phyloP scores from a whole-genome alignment of 2,329 filamentous ascomycete species.

The Lithohypha guttulata region DNA sequence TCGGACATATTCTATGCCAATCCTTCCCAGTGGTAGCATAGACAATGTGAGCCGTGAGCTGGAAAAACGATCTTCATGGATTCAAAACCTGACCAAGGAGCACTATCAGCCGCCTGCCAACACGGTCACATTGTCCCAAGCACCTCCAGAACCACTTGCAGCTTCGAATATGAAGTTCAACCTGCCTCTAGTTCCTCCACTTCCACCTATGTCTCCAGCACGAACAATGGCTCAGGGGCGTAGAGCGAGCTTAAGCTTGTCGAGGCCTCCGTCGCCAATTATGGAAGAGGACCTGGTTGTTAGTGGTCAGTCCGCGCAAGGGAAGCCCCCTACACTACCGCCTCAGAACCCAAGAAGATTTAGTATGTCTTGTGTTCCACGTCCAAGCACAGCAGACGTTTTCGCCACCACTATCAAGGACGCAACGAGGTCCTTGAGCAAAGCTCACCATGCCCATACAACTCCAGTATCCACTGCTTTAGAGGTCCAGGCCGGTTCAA shows the following conservation, averaged over 20 bases:
- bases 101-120: no score
- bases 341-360: neutral
- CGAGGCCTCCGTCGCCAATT: neutral
- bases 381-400: no score
- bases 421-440: no score
- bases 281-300: neutral
- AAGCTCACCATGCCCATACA: no score
- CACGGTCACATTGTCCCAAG: neutral
- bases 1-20: neutral
- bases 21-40: neutral
- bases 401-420: no score
- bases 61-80: neutral
- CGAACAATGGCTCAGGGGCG: no score
- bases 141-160: neutral
- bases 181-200: no score
- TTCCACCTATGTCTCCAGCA: no score
- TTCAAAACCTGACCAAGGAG: neutral
- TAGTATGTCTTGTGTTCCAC: neutral
- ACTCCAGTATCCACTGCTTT: no score
- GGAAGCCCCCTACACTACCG: neutral
- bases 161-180: neutral
- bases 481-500: no score
- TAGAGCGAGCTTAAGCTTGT: no score
- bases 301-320: no score
- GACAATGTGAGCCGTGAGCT: neutral